Evolutionary conservation across 1,284 basidiomycete genomes (phyloP).

Genomic region (Inonotus obliquus): DNA sequence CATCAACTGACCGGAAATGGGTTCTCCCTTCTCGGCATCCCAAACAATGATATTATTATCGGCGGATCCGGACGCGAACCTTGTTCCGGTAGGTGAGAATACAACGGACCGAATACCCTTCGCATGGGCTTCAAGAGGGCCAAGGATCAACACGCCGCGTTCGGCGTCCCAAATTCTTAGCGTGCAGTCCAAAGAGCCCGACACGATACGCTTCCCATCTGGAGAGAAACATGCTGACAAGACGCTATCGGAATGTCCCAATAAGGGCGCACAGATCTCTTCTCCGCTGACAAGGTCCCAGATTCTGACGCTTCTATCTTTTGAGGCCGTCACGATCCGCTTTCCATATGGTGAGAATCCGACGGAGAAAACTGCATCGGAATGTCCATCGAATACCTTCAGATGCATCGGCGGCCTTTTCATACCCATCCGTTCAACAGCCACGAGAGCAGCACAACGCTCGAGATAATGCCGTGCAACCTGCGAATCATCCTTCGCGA

Average conservation of each 20-base stretch:
- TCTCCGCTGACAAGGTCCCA: slow-evolving; percentile 14
- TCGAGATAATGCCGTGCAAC: background rate
- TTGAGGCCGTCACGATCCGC: background rate
- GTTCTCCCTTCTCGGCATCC: background rate
- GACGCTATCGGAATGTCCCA: slow-evolving; percentile 6
- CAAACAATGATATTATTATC: background rate
- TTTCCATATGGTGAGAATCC: slow-evolving; percentile 4
- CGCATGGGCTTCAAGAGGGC: background rate
- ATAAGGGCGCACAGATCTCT: background rate
- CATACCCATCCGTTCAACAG: background rate
- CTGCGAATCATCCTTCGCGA: slow-evolving; percentile 18
- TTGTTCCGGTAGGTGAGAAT: background rate
- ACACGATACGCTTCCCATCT: slow-evolving; percentile 6
- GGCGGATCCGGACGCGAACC: background rate
- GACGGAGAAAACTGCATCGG: slow-evolving; percentile 3
- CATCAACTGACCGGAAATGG: background rate
- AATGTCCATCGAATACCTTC: slow-evolving; percentile 8
- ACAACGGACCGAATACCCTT: background rate
- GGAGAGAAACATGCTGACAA: slow-evolving; percentile 8
- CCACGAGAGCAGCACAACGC: background rate
- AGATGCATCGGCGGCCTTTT: background rate
- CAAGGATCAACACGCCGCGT: background rate
- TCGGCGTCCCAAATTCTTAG: slow-evolving; percentile 9
- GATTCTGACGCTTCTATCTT: slow-evolving; percentile 14
- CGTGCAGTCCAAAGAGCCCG: slow-evolving; percentile 8